Evolutionary conservation across 2,329 filamentous ascomycete genomes (phyloP), one percentile per base, ranked within the genome.

Genomic region (Arthrobotrys sinensis): DNA sequence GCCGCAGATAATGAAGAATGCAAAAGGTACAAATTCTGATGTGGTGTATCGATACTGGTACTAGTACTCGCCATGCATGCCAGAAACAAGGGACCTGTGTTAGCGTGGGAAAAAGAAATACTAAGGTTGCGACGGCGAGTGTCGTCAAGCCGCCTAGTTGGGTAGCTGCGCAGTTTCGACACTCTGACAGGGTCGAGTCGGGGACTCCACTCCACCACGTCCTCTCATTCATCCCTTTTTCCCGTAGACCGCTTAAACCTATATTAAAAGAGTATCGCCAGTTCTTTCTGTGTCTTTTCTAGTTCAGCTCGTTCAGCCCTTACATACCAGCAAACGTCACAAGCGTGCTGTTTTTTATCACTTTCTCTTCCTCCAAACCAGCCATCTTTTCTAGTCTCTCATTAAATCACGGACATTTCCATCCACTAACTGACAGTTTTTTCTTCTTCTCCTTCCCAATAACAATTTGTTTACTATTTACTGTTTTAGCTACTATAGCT

Each of bases 321-420:
- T 64, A 43, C 62, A 34, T 67, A 40, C 50, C 63, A 60, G 64
- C 19, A 32, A 68, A 63, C 73, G 73, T 71, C 66, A 62, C 57
- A 53, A 48, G 64, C 48, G 21, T 67, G 52, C 63, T 63, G 52
- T 48, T 63, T 57, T 50, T 36, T 67, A 66, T 38, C 62, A 36
- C 50, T 45, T 60, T 71, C 53, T 10, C 48, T 71, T 71, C 40
- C 34, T 43, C 12, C 16, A 40, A 60, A 43, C 60, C 50, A 66
- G 55, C 66, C 66, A 71, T 63, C 57, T 53, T 46, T 77, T 77
- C 73, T 57, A 69, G 50, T 60, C 73, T 52, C 36, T 77, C 73
- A 66, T 77, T 77, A 71, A 77, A 43, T 21, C 24, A 57, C 66
- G 66, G 66, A 70, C 66, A 52, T 71, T 77, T 69, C 50, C 52